Percentiles rank a stretch among this genome's conserved stretches.
These are phyloP conservation scores for Raddia distichophylla DNA, from an alignment of 176 grass and related monocot species.

Conservation along the genomic window DNA sequence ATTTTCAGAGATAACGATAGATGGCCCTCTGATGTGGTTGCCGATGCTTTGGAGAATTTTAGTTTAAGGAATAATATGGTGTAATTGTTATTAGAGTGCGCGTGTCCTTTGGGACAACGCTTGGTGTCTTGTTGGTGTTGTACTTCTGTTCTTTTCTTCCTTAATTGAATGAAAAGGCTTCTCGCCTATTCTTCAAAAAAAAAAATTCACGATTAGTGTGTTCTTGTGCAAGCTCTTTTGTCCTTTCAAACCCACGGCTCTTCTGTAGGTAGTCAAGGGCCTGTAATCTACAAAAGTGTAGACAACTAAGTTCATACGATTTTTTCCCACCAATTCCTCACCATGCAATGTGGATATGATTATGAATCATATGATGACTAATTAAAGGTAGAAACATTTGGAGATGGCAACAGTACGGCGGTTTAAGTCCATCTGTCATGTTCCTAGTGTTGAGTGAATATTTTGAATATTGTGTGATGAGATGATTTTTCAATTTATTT, in stretches of 20 bases:
- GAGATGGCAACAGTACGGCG: neutral
- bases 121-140: too few relatives aligned
- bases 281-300: conserved; percentile 43
- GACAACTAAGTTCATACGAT: conserved; percentile 3
- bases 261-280: conserved; percentile 70
- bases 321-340: neutral
- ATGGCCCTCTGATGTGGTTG: too few relatives aligned
- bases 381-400: neutral
- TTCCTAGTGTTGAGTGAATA: neutral
- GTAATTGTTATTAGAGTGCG: too few relatives aligned
- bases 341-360: neutral
- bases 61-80: too few relatives aligned
- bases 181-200: too few relatives aligned
- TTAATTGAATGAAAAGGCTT: too few relatives aligned
- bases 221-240: conserved; percentile 65
- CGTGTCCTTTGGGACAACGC: too few relatives aligned
- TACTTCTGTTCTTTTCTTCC: too few relatives aligned
- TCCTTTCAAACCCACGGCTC: conserved; percentile 78
- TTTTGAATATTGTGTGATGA: too few relatives aligned
- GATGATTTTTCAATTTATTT: too few relatives aligned
- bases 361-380: neutral
- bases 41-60: too few relatives aligned
- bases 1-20: too few relatives aligned
- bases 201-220: conserved; percentile 59
- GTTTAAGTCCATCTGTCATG: neutral